Base-by-base conservation (phyloP, 164 flowering plant genomes). In the Piper betle region DNA sequence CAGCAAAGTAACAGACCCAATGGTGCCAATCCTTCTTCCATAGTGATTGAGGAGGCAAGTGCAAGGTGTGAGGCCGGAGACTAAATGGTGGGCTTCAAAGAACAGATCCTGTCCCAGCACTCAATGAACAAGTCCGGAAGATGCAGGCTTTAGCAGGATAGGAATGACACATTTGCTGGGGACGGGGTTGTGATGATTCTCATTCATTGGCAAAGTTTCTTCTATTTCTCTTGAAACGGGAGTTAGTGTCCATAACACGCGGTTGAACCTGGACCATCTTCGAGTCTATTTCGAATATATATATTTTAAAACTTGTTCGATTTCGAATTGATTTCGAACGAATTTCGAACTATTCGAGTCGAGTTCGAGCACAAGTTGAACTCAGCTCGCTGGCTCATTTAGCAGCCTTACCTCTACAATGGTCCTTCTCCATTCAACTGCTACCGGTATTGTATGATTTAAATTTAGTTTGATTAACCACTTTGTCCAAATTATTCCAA, bases 201-300 rank as follows among this genome's bases (percentile, higher is more conserved):
- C 58, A 55, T 25, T 55, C 37, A 55, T 55, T 4, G 12, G 15
- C 15, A 4, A 13, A 25, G 33, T 55, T 38, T 39, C 33, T 25
- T 25, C 33, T 25, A 25, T 25, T 9, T 55, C 38, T 55, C 17
- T 11, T 55, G 39, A 38, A 55, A 55, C 7, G 38, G 33, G 37
- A 55, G 58, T 38, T 39, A 55, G 58, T 33, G 38, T 38, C 33
- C 58, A 55, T 55, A 12, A 55, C 39, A 19, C 58, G 57, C 57
- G 1, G 10, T 55, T 33, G 57, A 55, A 5, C 3, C 3, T 20
- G 57, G 8, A n/a, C 13, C 37, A 33, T n/a, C 57, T 19, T 33
- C 8, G n/a, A n/a, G 53, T n/a, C 57, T 37, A 54, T n/a, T 15
- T 2, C 2, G 12, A 43, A 43, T 10, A 15, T 43, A 43, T 43